A percentile compares a stretch with the other conserved stretches of the same genome.
phyloP scores from a whole-genome alignment of 345 rosid genomes.

The Acer saccharum region DNA sequence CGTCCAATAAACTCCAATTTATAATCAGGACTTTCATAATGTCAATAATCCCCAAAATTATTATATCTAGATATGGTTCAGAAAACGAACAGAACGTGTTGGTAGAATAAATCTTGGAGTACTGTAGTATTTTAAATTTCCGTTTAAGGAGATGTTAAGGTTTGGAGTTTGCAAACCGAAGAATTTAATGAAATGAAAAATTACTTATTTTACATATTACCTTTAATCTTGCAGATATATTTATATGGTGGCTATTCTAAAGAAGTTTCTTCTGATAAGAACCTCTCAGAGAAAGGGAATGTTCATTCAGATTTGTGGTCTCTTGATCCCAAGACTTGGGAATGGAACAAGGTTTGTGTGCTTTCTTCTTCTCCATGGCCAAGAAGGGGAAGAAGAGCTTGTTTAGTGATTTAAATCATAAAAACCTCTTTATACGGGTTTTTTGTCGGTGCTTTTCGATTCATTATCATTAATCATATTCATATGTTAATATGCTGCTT shows the following conservation, averaged over 20 bases:
- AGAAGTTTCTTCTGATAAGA: slow-evolving; percentile 84
- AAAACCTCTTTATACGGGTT: neutral
- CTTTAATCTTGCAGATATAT: slow-evolving; percentile 54
- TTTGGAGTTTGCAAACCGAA: neutral
- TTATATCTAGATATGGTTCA: too few species aligned
- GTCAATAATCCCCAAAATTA: too few species aligned
- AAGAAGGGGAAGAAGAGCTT: slow-evolving; percentile 9
- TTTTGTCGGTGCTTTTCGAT: neutral
- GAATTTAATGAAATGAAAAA: neutral
- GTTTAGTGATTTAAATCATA: neutral
- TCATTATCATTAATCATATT: neutral
- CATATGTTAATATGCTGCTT: slow-evolving; percentile 8
- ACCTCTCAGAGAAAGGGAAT: slow-evolving; percentile 77
- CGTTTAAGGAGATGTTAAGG: too few species aligned
- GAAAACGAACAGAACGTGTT: too few species aligned
- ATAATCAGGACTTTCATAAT: too few species aligned
- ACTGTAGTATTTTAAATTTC: too few species aligned
- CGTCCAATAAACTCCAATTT: neutral
- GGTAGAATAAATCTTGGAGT: too few species aligned
- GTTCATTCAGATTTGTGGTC: slow-evolving; percentile 97
- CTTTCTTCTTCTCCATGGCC: neutral
- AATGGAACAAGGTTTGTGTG: slow-evolving; percentile 89
- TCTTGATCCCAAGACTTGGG: slow-evolving; percentile 98
- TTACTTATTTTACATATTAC: neutral
- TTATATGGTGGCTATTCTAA: slow-evolving; percentile 95